Base-by-base conservation (phyloP, 83 land plant genomes). In the Thuja plicata region DNA sequence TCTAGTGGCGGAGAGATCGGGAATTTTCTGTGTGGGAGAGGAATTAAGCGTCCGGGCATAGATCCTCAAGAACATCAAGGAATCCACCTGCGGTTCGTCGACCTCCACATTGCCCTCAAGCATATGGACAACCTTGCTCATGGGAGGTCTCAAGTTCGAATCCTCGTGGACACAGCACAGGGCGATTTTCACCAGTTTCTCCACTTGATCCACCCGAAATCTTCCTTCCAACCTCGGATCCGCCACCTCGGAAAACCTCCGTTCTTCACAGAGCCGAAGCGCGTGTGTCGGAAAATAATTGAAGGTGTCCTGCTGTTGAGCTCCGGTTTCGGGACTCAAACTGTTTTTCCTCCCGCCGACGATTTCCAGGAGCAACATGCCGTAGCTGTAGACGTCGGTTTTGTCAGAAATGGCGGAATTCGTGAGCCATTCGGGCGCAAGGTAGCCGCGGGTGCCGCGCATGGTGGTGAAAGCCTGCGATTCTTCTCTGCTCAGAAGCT, bases 401-500 rank as follows among this genome's bases (percentile, higher is more conserved):
- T 91, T 93, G 78, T 92, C 95, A 19, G 96, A 91, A 45, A 93
- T 93, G 45, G 94, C 87, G 15, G 93, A 82, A 87, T 88, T 92
- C 24, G 94, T 92, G 2, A 95, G 94, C 96, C 96, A 95, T 78
- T 95, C 96, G 12, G 96, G 96, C 3, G 96, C 96, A 40, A 95
- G 92, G 78, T 95, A 95, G 21, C 94, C 96, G 13, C 96, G 89
- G 78, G 96, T 95, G 50, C 96, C 96, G 41, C 96, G 83, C 92
- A 95, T 90, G 21, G 93, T 95, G 73, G 96, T 95, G 91, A 95
- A 91, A 5, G 87, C 89, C 84, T 88, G 78, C 2, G 92, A 90
- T 88, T 93, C 89, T 76, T 94, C 96, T 16, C 92, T 86, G 52
- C 60, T 89, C 16, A 95, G 76, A 76, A 94, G 92, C 90, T 94